phyloP scores from a whole-genome alignment of 441 rosid species.

The Metrosideros polymorpha region DNA sequence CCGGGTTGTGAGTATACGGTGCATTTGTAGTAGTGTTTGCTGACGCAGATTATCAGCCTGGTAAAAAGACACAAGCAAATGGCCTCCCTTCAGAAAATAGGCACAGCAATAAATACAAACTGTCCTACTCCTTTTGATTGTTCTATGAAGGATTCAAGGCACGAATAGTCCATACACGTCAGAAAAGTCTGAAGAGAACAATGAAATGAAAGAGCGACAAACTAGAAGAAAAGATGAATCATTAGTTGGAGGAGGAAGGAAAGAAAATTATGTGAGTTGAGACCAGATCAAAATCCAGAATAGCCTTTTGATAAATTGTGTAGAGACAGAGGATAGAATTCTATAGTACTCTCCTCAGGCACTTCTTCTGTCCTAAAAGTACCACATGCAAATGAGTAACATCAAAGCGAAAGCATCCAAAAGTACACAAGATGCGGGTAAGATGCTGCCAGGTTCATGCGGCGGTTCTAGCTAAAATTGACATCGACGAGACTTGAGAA shows the following conservation, averaged over 20 bases:
- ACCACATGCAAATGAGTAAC: background rate
- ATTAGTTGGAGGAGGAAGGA: background rate
- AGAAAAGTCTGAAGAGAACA: background rate
- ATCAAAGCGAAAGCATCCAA: background rate
- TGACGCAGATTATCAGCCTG: slow-evolving; percentile 6
- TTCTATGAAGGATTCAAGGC: background rate
- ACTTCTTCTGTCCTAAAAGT: background rate
- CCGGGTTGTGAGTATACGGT: slow-evolving; percentile 3
- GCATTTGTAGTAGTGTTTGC: slow-evolving; percentile 6
- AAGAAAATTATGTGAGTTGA: background rate
- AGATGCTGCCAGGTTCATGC: background rate
- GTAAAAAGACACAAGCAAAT: background rate
- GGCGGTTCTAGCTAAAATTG: background rate
- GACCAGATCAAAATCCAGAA: background rate
- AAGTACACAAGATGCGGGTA: background rate
- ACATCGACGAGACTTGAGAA: background rate
- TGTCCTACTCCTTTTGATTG: background rate
- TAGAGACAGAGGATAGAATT: background rate
- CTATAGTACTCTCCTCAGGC: background rate
- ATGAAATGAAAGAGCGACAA: background rate
- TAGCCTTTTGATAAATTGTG: background rate
- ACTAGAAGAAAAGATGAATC: background rate
- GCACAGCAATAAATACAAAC: background rate
- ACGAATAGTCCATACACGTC: background rate
- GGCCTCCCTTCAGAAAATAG: background rate